Evolutionary conservation across 2,329 filamentous ascomycete genomes (phyloP), one percentile per base, ranked within the genome.

Genomic region (Penicillium expansum): DNA sequence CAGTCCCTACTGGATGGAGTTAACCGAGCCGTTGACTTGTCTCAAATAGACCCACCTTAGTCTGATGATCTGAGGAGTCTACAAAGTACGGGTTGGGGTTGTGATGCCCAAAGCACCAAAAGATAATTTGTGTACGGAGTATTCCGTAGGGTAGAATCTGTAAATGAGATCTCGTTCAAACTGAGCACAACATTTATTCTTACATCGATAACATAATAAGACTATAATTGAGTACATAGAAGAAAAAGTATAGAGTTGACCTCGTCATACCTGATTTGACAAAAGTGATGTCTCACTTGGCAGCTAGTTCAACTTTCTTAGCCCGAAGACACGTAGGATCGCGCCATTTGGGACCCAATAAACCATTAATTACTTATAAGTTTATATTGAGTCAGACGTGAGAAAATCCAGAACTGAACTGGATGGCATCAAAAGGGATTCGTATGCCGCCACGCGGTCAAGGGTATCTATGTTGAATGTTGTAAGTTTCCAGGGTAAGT

Each of bases 361-460:
- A 8, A 22, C 20, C 32, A 20, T 33, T 38, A 3, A 24, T n/a
- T n/a, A n/a, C n/a, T n/a, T n/a, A n/a, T n/a, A n/a, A n/a, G n/a
- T n/a, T n/a, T n/a, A n/a, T n/a, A n/a, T n/a, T n/a, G n/a, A n/a
- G n/a, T n/a, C n/a, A n/a, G n/a, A n/a, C n/a, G n/a, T n/a, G n/a
- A n/a, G n/a, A 24, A 24, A 24, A 24, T 24, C 24, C 3, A 24
- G 24, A 24, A 29, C 4, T 7, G 16, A 22, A 35, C 45, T 37
- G n/a, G 30, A 29, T 10, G 13, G 35, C 30, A 44, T 37, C 14
- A 20, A 54, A 35, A 24, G 32, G 52, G 51, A 55, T 54, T 59
- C 60, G 60, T 65, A 59, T 43, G 49, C 60, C 48, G 58, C 58
- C 52, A 57, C 58, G 58, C 63, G 58, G 60, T 58, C 54, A 44